Percentiles rank a stretch among this genome's conserved stretches.
These are phyloP conservation scores for Hypocrella siamensis DNA, from an alignment of 2,329 filamentous ascomycete genomes.

Conservation along the genomic window DNA sequence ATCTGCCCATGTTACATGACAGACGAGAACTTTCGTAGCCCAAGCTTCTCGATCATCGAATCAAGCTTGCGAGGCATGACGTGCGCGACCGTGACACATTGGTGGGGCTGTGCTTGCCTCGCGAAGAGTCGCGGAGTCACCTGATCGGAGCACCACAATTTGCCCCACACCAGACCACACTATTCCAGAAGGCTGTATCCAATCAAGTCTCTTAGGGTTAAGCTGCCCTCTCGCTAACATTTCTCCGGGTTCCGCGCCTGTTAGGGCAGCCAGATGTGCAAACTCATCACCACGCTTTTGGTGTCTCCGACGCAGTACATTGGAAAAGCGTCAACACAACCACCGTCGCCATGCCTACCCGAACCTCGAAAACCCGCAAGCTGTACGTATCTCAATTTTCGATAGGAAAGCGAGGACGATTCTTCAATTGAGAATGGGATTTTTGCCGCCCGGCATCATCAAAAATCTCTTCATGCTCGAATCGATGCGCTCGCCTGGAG, in stretches of 20 bases:
- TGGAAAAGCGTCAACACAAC: conserved; percentile 28
- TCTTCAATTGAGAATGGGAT: not conserved
- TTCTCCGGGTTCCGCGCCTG: conserved; percentile 13
- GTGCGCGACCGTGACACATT: too few relatives aligned
- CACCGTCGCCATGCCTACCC: conserved; percentile 53
- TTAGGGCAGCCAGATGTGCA: conserved; percentile 16
- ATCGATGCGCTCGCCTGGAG: too few relatives aligned
- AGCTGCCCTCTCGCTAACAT: conserved; percentile 24
- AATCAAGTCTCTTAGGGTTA: conserved; percentile 18
- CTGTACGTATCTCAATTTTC: conserved; percentile 38
- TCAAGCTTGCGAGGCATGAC: too few relatives aligned
- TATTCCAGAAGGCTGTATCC: not conserved
- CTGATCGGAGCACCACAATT: conserved; percentile 10
- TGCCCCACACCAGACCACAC: not conserved
- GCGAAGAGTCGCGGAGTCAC: conserved; percentile 12
- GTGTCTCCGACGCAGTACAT: conserved; percentile 18
- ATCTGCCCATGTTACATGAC: not conserved
- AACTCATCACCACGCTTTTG: conserved; percentile 20
- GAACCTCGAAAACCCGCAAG: conserved; percentile 63
- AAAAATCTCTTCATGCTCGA: not conserved
- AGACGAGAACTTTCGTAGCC: not conserved
- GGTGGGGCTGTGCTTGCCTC: not conserved
- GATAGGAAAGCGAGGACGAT: not conserved
- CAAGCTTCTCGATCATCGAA: too few relatives aligned
- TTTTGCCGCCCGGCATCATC: not conserved